Conservation (phyloP, 2,329 filamentous ascomycete genomes). For the Colletotrichum euphorbiae region DNA sequence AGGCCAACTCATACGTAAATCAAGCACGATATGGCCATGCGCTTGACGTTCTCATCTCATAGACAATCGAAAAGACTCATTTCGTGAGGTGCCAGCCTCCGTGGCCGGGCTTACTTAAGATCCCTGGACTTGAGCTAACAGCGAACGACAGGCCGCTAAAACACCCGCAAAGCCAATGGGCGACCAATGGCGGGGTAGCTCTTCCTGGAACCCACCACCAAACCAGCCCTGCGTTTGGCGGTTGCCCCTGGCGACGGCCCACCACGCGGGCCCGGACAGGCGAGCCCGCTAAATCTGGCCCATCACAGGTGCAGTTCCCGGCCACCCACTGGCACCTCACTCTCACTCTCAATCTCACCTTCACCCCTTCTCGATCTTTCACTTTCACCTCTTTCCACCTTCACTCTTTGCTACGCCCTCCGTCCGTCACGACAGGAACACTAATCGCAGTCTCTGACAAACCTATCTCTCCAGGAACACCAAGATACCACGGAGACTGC, state of each 20-base stretch:
- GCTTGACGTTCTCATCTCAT: not conserved
- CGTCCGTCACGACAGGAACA: slow-evolving; percentile 9
- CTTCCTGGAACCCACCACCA: slow-evolving; percentile 35
- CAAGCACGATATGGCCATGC: not conserved
- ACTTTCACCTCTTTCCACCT: slow-evolving; percentile 11
- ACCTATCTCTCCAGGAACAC: slow-evolving; percentile 6
- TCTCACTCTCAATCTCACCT: not conserved
- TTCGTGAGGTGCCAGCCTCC: not conserved
- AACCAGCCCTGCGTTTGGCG: not conserved
- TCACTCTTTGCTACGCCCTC: not conserved
- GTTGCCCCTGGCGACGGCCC: slow-evolving; percentile 37
- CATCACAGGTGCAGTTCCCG: slow-evolving; percentile 15
- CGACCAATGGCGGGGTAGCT: slow-evolving; percentile 33
- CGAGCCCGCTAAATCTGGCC: slow-evolving; percentile 25
- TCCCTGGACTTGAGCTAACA: slow-evolving; percentile 8
- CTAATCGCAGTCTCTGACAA: slow-evolving; percentile 37
- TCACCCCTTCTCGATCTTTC: not conserved
- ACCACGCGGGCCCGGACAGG: slow-evolving; percentile 16
- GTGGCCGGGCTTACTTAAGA: not conserved
- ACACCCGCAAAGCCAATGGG: not conserved
- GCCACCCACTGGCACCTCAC: not conserved
- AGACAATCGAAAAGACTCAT: not conserved
- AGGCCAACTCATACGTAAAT: not conserved
- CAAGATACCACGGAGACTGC: slow-evolving; percentile 35
- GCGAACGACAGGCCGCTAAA: slow-evolving; percentile 23